Evolutionary conservation across 352 stramenopile species (phyloP).

Genomic region (Elongisporangium senticosum): DNA sequence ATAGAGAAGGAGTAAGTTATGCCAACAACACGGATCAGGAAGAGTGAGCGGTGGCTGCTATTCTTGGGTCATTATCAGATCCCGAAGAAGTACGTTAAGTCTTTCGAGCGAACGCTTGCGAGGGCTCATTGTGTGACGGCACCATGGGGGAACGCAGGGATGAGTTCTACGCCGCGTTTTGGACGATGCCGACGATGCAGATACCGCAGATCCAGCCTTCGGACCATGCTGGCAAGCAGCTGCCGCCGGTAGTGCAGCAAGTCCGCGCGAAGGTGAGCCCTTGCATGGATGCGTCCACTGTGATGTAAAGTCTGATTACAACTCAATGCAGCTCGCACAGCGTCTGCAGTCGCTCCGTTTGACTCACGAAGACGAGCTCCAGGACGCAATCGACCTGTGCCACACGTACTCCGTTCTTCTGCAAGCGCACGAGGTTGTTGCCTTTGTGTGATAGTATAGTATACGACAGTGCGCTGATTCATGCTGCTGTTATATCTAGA

Average conservation of each 20-base stretch:
- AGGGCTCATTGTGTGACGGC: background rate
- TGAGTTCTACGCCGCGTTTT: background rate
- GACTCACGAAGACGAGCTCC: background rate
- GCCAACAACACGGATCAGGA: background rate
- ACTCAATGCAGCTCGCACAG: background rate
- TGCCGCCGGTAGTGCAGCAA: background rate
- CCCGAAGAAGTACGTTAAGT: no score
- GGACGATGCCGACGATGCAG: background rate
- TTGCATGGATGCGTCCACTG: background rate
- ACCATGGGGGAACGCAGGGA: background rate
- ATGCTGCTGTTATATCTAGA: background rate
- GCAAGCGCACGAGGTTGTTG: background rate
- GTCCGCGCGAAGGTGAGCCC: background rate
- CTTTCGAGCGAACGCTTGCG: no score
- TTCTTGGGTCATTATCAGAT: no score
- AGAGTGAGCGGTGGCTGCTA: no score
- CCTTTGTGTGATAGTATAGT: background rate
- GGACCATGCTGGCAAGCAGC: background rate
- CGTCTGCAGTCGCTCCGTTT: background rate
- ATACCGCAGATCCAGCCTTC: background rate
- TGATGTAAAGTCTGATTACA: background rate
- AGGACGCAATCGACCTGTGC: slow-evolving; percentile 1
- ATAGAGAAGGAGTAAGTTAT: no score
- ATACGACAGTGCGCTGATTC: background rate
- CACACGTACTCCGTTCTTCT: slow-evolving; percentile 2